A percentile compares a stretch with the other conserved stretches of the same genome.
Evolutionary conservation across 495 filamentous ascomycete species (phyloP).

Genomic region (Trichoderma gamsii): DNA sequence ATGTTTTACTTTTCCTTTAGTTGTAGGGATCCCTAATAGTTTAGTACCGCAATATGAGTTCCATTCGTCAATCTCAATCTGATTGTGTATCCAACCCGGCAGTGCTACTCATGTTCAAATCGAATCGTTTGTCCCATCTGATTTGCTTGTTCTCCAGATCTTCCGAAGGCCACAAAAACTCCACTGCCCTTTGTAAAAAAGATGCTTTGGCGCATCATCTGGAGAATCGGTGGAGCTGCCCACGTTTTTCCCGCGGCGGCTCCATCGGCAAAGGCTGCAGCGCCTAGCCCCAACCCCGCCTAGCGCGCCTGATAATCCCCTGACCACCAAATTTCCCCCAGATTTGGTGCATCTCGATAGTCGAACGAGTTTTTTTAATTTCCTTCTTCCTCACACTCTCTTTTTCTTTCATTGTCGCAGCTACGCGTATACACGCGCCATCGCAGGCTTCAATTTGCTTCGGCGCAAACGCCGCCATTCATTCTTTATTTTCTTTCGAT

Average conservation of each 20-base stretch:
- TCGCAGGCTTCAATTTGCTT: neutral
- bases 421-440: neutral
- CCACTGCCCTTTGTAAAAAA: neutral
- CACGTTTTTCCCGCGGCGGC: neutral
- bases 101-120: too few relatives aligned
- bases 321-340: conserved; percentile 14
- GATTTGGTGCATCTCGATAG: conserved; percentile 1
- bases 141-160: too few relatives aligned
- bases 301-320: neutral
- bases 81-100: too few relatives aligned
- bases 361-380: neutral
- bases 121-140: too few relatives aligned
- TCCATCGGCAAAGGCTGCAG: conserved; percentile 6
- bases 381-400: neutral
- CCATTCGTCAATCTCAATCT: too few relatives aligned
- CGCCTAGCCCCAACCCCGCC: neutral
- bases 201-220: neutral
- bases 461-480: neutral
- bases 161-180: too few relatives aligned
- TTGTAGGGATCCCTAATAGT: too few relatives aligned
- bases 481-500: neutral
- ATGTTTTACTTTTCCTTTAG: neutral
- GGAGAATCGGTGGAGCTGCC: conserved; percentile 2
- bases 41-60: too few relatives aligned
- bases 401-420: neutral